These are phyloP conservation scores for Blastocystis sp. DNA, from an alignment of 352 stramenopile species.

Conservation along the genomic window DNA sequence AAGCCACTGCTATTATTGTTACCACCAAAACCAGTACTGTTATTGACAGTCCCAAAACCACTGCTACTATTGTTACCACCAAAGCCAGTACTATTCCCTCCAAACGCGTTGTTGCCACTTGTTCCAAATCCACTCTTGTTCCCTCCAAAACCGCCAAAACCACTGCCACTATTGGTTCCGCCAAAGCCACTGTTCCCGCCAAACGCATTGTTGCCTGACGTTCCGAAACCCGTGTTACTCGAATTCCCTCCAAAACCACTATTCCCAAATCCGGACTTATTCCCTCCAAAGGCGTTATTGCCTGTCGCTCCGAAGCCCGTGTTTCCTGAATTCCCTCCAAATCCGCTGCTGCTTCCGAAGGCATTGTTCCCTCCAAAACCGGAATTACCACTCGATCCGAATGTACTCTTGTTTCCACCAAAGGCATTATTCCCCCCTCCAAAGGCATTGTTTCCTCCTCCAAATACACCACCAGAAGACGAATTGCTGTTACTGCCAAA, in stretches of 20 bases:
- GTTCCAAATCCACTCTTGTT: conserved; percentile 51
- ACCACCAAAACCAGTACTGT: neutral
- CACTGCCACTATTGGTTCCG: neutral
- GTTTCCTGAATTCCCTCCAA: neutral
- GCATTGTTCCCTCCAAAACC: conserved; percentile 14
- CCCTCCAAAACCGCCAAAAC: conserved; percentile 8
- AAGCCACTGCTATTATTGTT: conserved; percentile 56
- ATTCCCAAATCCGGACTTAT: neutral
- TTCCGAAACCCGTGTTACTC: neutral
- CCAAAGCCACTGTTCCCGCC: conserved; percentile 21
- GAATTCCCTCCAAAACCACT: neutral
- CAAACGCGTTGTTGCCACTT: conserved; percentile 7
- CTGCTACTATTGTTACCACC: neutral
- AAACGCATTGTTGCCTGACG: too few species aligned
- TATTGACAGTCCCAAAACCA: neutral
- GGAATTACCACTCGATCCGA: neutral
- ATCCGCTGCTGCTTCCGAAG: neutral
- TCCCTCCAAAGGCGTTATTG: neutral
- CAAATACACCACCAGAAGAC: neutral
- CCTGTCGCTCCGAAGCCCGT: neutral
- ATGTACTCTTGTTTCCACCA: conserved; percentile 5
- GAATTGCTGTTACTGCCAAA: conserved; percentile 5
- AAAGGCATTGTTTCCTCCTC: neutral
- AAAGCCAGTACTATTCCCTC: conserved; percentile 40
- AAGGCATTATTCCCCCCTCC: neutral